These are phyloP conservation scores for Epichloe sp. DNA, from an alignment of 2,329 filamentous ascomycete genomes.

Conservation along the genomic window DNA sequence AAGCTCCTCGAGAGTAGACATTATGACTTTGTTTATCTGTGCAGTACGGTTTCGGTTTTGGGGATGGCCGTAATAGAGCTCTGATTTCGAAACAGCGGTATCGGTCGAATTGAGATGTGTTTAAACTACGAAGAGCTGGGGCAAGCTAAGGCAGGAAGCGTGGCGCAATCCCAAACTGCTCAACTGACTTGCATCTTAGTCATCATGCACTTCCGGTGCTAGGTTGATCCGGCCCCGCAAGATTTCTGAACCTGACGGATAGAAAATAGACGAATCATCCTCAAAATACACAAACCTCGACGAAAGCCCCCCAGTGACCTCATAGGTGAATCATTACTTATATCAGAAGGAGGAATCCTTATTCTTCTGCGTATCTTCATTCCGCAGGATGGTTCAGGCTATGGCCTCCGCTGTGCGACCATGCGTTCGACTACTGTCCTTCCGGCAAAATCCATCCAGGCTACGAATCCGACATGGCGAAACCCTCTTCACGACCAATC, in stretches of 20 bases:
- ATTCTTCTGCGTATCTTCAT: background rate
- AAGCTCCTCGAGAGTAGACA: slow-evolving; percentile 88
- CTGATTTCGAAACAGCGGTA: background rate
- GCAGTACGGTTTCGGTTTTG: background rate
- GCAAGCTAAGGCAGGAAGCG: slow-evolving; percentile 9
- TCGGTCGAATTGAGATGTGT: background rate
- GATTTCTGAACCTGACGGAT: background rate
- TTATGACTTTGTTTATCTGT: slow-evolving; percentile 24
- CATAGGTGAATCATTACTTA: background rate
- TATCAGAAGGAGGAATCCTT: background rate
- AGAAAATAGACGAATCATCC: too few relatives aligned
- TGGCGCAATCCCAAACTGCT: slow-evolving; percentile 6
- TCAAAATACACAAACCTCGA: background rate
- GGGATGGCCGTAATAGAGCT: background rate
- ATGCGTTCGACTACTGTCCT: slow-evolving; percentile 10
- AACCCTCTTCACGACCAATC: slow-evolving; percentile 15
- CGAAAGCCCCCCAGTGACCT: background rate
- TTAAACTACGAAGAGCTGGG: background rate
- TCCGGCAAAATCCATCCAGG: background rate
- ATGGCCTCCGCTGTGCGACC: slow-evolving; percentile 8
- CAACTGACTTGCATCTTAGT: background rate
- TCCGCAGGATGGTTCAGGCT: slow-evolving; percentile 11
- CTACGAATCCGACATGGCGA: background rate
- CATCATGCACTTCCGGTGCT: background rate
- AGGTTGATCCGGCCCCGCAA: background rate